phyloP scores from a whole-genome alignment of 148 eudicot genomes.

The Arbutus unedo region DNA sequence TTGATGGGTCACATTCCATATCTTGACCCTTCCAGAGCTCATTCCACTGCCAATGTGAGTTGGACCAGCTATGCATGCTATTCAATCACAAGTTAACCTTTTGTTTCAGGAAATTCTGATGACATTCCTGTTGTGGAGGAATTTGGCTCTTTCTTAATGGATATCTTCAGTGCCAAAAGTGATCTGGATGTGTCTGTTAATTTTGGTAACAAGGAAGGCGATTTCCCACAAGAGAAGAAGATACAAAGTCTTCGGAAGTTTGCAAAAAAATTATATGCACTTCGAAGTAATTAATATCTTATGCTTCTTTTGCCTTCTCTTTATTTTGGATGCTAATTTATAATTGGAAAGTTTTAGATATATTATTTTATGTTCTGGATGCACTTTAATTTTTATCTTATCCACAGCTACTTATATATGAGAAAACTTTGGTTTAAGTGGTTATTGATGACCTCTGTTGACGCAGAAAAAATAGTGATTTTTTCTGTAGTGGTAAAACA shows the following conservation, averaged over 20 bases:
- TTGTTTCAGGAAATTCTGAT: slow-evolving; percentile 48
- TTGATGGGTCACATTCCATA: neutral
- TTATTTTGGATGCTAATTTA: neutral
- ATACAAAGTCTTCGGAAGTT: slow-evolving; percentile 61
- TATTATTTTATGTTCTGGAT: neutral
- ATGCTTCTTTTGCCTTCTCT: neutral
- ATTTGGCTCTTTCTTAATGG: slow-evolving; percentile 89
- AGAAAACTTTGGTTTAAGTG: neutral
- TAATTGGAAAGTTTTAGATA: neutral
- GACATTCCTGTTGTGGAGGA: slow-evolving; percentile 63
- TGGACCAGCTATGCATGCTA: neutral
- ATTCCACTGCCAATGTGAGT: neutral
- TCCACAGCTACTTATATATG: neutral
- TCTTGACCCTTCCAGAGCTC: neutral
- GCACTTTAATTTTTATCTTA: neutral
- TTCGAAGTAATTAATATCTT: slow-evolving; percentile 53
- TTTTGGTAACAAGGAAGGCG: slow-evolving; percentile 33
- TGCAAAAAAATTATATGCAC: slow-evolving; percentile 47
- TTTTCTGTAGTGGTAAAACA: neutral
- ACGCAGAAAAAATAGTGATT: neutral
- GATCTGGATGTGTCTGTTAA: slow-evolving; percentile 91
- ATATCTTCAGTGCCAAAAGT: slow-evolving; percentile 68
- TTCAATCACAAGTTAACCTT: slow-evolving; percentile 7
- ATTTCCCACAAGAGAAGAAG: slow-evolving; percentile 47
- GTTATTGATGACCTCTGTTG: neutral